Evolutionary conservation across 2,329 filamentous ascomycete species (phyloP), one percentile per base, ranked within the genome.

Genomic region (Alternaria rosae): DNA sequence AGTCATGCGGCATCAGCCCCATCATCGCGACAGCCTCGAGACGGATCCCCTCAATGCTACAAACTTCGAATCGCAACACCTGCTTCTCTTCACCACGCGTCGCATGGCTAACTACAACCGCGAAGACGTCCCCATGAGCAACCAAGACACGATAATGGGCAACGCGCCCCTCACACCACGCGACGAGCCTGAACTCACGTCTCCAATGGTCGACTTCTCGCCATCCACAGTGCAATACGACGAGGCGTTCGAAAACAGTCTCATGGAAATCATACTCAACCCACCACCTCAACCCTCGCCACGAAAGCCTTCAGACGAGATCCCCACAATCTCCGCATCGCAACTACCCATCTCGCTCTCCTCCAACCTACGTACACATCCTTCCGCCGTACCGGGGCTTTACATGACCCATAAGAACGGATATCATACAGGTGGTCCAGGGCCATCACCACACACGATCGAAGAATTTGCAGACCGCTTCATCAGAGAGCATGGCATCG

Each of bases 341-440:
- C 68, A 74, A 25, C 76, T 84, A 6, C 83, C 83, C 15, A 72
- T 85, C 7, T 76, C 81, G 9, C 71, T 84, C 11, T 66, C 75
- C 47, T 82, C 83, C 21, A 67, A 78, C 1, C 78, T 82, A 3
- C 80, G 83, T 28, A 80, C 77, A 12, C 80, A 81, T 70, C 67
- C 78, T 38, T 80, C 77, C 25, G 75, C 78, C 8, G 72, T 84
- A n/a, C 78, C 82, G 0, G 82, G 81, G 28, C 61, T 85, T 12
- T 74, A 74, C 32, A 78, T 84, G 55, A 85, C 83, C 0, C 82
- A 84, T 62, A 75, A 76, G 3, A 78, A 79, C 10, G 83, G 83
- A n/a, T 82, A 81, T 45, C 73, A 83, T 26, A 82, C 83, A 45
- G 83, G 83, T n/a, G 83, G 83, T 1, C 81, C 81, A 1, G 81